These are phyloP conservation scores for Lycium barbarum DNA, from an alignment of 257 asterid species.

Conservation along the genomic window DNA sequence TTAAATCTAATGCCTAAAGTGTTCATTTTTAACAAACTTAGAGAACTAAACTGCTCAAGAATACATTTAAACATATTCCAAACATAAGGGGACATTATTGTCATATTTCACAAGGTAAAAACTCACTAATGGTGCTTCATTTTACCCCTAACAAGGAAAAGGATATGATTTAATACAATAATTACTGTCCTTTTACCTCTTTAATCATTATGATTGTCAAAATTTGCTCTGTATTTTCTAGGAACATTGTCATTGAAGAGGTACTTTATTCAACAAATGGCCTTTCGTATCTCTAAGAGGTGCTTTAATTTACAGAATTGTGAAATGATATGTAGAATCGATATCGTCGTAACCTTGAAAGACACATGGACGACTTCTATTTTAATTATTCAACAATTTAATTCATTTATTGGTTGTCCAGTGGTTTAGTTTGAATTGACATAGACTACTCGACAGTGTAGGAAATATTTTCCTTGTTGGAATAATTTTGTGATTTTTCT, in stretches of 20 bases:
- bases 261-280: background rate
- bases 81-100: background rate
- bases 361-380: background rate
- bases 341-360: background rate
- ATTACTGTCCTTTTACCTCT: background rate
- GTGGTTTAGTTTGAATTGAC: background rate
- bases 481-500: background rate
- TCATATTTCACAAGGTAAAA: background rate
- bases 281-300: conserved; percentile 8
- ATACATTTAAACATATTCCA: background rate
- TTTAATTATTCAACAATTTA: conserved; percentile 7
- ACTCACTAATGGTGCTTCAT: background rate
- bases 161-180: background rate
- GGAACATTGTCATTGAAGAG: conserved; percentile 7
- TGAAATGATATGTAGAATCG: background rate
- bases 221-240: background rate
- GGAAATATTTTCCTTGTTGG: background rate
- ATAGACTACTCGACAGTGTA: background rate
- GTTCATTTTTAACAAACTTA: background rate
- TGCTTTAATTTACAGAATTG: background rate
- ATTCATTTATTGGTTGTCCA: background rate
- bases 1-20: too few species aligned
- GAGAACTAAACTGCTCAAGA: background rate
- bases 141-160: background rate
- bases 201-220: background rate